A percentile compares a stretch with the other conserved stretches of the same genome.
Evolutionary conservation across 1,139 yeast species (phyloP).

Genomic region (Pichia sp.): DNA sequence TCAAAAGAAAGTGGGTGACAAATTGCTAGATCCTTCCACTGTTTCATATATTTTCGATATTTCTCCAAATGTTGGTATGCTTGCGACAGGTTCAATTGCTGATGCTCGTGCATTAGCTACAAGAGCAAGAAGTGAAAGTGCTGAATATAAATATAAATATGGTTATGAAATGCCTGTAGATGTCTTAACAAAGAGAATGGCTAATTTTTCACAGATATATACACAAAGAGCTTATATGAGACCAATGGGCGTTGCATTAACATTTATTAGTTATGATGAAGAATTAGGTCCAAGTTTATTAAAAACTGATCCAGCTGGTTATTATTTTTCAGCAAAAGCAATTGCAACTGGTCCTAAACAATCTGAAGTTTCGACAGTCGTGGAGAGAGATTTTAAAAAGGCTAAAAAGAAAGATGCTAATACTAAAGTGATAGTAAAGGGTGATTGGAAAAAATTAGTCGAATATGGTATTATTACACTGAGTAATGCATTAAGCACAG

Average conservation of each 20-base stretch:
- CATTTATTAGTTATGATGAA: constrained; percentile 83
- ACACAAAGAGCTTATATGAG: constrained; percentile 99
- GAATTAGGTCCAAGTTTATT: constrained; percentile 84
- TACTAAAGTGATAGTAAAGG: constrained; percentile 44
- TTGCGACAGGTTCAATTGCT: constrained; percentile 94
- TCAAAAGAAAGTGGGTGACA: constrained; percentile 95
- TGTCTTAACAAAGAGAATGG: constrained; percentile 89
- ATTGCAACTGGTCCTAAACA: constrained; percentile 96
- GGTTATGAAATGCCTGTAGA: constrained; percentile 98
- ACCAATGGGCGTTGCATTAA: constrained; percentile 89
- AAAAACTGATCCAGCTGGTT: constrained; percentile 98
- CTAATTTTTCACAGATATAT: constrained; percentile 88
- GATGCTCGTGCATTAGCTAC: constrained; percentile 90
- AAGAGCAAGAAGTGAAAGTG: constrained; percentile 90
- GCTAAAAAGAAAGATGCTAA: constrained; percentile 28
- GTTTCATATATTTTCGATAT: constrained; percentile 81
- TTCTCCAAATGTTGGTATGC: constrained; percentile 79
- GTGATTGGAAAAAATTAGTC: constrained; percentile 84
- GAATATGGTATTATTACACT: constrained; percentile 85
- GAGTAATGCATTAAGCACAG: constrained; percentile 84
- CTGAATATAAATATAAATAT: constrained; percentile 87
- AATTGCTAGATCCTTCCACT: constrained; percentile 77
- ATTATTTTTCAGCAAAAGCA: constrained; percentile 86
- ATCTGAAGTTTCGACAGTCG: constrained; percentile 86
- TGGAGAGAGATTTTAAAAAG: constrained; percentile 89